Base-by-base conservation (phyloP, 106 monocot species). In the Dendrobium chrysotoxum region DNA sequence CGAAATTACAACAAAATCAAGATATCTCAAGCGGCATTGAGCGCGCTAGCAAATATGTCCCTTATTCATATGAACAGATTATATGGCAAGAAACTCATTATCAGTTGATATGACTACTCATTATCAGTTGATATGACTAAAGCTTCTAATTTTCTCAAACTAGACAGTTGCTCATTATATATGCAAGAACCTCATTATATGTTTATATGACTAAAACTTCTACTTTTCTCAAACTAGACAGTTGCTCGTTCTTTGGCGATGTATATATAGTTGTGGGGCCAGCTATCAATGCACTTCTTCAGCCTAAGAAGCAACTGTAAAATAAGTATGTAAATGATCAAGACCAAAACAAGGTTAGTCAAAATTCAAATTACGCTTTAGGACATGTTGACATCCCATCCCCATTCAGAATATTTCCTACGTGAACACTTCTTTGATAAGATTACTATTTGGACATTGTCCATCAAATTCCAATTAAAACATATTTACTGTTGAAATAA, bases 1-100 rank as follows among this genome's bases (percentile, higher is more conserved):
- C 16, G 55, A 81, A 57, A 58, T 54, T 12, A 54, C 28, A 80
- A 80, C 23, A 17, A 80, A 77, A 42, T 26, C 66, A 28, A 55
- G 23, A 67, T 28, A 26, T 67, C 7, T 67, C 76, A 76, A 75
- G 3, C 9, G n/a, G 76, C 42, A 76, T 25, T 46, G 47, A 76
- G 8, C 16, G 1, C 46, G 66, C 28, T 20, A 28, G 12, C 66
- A 26, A 67, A 67, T 6, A 6, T 67, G 26, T 28, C 65, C 17
- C 66, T 67, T 26, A 12, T 67, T 67, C 66, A 67, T 67, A 6
- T 67, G 12, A 28, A 67, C 4, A 11, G 28, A 6, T 67, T 15
- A 28, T 67, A 67, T 10, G 28, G 26, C 25, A 67, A 28, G 28
- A 9, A 9, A 26, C 66, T 30, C 66, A 67, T 10, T 67, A 67